phyloP scores from a whole-genome alignment of 345 rosid genomes.

The Pseudoturritis turrita region DNA sequence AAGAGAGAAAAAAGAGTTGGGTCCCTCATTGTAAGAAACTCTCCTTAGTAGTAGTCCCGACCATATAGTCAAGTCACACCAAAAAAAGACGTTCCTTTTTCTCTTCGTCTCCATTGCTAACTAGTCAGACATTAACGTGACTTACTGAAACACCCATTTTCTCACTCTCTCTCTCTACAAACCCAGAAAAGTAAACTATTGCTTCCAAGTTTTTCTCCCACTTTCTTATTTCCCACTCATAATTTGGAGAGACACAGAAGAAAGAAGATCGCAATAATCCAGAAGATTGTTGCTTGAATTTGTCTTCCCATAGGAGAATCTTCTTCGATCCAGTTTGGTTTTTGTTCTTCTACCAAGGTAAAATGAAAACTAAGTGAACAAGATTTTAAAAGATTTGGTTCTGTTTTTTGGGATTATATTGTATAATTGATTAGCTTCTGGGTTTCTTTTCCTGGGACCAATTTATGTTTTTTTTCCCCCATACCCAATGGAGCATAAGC shows the following conservation, averaged over 20 bases:
- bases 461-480: not conserved
- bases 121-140: conserved; percentile 32
- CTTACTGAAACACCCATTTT: conserved; percentile 4
- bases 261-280: not conserved
- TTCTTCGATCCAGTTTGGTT: not conserved
- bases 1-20: not conserved
- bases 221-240: conserved; percentile 2
- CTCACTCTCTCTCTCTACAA: conserved; percentile 9
- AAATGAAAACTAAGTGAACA: not conserved
- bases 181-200: not conserved
- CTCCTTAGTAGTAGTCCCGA: conserved; percentile 11
- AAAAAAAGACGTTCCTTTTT: conserved; percentile 2
- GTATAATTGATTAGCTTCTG: not conserved
- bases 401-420: not conserved
- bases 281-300: not conserved
- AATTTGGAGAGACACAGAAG: not conserved
- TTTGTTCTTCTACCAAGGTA: conserved; percentile 1
- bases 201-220: conserved; percentile 14
- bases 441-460: not conserved
- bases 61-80: conserved; percentile 18
- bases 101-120: conserved; percentile 23
- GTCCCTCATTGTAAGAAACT: conserved; percentile 17
- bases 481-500: not conserved
- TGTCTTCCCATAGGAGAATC: not conserved
- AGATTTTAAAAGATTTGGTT: not conserved